Conservation (phyloP, 2,329 filamentous ascomycete genomes). For the Trichoderma koningii region DNA sequence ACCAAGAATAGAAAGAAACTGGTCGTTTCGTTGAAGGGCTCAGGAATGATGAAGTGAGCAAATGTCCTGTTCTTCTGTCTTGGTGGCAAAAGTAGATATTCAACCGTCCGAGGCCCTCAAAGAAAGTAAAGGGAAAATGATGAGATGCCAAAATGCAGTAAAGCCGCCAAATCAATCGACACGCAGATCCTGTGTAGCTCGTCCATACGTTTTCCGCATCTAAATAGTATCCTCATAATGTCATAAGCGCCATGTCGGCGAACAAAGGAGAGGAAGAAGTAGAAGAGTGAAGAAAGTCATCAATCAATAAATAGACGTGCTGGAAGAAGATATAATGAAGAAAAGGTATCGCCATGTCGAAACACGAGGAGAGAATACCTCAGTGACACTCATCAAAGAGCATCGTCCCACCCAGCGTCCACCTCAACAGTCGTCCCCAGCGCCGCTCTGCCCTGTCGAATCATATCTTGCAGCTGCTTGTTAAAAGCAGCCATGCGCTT, state of each 20-base stretch:
- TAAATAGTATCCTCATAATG: constrained; percentile 20
- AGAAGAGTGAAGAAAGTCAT: constrained; percentile 4
- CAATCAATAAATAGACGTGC: constrained; percentile 8
- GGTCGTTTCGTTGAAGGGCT: constrained; percentile 3
- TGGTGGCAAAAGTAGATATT: not conserved
- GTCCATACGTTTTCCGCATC: constrained; percentile 15
- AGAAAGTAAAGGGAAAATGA: not conserved
- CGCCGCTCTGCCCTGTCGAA: constrained; percentile 83
- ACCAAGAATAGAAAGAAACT: not conserved
- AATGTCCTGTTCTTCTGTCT: not conserved
- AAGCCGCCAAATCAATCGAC: constrained; percentile 10
- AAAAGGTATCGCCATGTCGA: constrained; percentile 12
- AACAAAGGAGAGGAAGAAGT: constrained; percentile 23
- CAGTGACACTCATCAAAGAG: constrained; percentile 11
- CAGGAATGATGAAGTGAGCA: not conserved
- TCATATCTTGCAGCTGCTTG: constrained; percentile 78
- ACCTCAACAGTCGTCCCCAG: constrained; percentile 74
- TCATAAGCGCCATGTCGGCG: constrained; percentile 18
- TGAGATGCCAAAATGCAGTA: not conserved
- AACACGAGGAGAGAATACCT: not conserved
- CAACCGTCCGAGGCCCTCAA: not conserved
- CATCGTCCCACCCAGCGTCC: constrained; percentile 43
- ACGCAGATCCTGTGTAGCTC: constrained; percentile 23
- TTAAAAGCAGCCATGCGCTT: constrained; percentile 79
- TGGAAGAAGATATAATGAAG: not conserved